Evolutionary conservation across 139 green algal genomes (phyloP).

Genomic region (Spirogloea muscicola): DNA sequence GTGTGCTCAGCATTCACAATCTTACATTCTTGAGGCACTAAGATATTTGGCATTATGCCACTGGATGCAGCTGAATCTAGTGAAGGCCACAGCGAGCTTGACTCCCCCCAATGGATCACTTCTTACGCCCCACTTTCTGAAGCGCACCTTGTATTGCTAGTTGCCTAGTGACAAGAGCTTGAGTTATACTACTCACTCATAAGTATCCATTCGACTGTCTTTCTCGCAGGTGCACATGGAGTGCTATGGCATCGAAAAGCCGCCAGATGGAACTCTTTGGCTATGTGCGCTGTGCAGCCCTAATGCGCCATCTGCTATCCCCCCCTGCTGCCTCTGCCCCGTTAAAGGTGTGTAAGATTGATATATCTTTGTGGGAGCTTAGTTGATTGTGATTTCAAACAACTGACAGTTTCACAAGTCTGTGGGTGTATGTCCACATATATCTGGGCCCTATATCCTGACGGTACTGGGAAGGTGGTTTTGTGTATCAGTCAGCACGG

Average conservation of each 20-base stretch:
- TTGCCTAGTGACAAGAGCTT: not conserved
- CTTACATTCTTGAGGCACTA: too few species aligned
- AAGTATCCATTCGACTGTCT: not conserved
- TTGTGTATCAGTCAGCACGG: not conserved
- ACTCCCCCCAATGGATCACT: not conserved
- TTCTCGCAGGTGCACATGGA: conserved; percentile 51
- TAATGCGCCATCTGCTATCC: not conserved
- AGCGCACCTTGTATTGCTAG: too few species aligned
- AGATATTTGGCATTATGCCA: not conserved
- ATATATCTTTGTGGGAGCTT: not conserved
- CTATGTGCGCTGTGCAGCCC: conserved; percentile 25
- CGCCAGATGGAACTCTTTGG: conserved; percentile 37
- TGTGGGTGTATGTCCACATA: not conserved
- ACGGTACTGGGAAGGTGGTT: not conserved
- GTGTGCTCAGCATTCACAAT: conserved; percentile 39
- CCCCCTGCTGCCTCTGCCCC: conserved; percentile 40
- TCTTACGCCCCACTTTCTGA: too few species aligned
- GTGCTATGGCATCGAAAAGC: conserved; percentile 45
- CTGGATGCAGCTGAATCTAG: not conserved
- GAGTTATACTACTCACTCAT: not conserved
- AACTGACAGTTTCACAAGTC: not conserved
- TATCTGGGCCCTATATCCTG: not conserved
- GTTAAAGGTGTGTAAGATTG: conserved; percentile 18
- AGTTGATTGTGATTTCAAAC: not conserved
- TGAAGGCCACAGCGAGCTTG: not conserved